A percentile compares a stretch with the other conserved stretches of the same genome.
Evolutionary conservation across 176 grass and related monocot species (phyloP).

Genomic region (Zizania latifolia): DNA sequence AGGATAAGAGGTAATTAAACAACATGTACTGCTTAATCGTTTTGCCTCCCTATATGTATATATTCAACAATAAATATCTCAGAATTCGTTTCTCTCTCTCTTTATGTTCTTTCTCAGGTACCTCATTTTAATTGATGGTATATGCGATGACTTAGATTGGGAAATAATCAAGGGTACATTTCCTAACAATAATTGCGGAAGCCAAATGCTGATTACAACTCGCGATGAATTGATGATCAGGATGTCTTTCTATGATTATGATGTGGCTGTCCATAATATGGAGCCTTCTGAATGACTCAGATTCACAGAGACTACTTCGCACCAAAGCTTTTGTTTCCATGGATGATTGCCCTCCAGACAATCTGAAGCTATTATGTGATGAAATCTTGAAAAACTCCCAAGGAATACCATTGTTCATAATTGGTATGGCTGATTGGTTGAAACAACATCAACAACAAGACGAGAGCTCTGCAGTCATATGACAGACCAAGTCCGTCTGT

Average conservation of each 20-base stretch:
- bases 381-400: background rate
- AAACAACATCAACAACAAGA: background rate
- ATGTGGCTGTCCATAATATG: background rate
- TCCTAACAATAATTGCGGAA: background rate
- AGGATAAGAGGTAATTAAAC: background rate
- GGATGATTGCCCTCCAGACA: background rate
- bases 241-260: background rate
- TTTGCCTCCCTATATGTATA: too few relatives aligned
- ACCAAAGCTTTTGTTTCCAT: background rate
- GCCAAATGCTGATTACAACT: constrained; percentile 4
- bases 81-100: too few relatives aligned
- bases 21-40: background rate
- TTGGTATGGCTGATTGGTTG: background rate
- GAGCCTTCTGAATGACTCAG: background rate
- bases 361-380: background rate
- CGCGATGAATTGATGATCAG: too few relatives aligned
- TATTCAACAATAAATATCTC: too few relatives aligned
- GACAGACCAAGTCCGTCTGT: background rate
- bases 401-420: constrained; percentile 22
- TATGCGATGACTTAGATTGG: background rate
- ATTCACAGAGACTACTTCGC: background rate
- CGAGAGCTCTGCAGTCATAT: background rate
- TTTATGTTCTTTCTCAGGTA: background rate
- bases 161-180: background rate
- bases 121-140: background rate